These are phyloP conservation scores for Linum tenue DNA, from an alignment of 345 rosid genomes.

Conservation along the genomic window DNA sequence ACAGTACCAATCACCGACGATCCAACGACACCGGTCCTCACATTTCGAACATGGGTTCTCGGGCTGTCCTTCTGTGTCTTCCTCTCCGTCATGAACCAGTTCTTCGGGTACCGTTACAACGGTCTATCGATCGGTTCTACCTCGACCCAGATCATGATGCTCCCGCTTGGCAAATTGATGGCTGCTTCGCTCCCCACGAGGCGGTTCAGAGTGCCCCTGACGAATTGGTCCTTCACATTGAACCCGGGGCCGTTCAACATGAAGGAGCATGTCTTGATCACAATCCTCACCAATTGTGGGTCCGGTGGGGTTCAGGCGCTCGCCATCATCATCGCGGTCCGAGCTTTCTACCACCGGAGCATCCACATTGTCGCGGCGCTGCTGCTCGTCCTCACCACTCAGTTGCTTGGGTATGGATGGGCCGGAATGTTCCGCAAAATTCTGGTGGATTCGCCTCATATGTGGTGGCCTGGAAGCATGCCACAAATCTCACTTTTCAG, in stretches of 20 bases:
- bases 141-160: conserved; percentile 30
- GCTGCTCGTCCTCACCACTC: conserved; percentile 58
- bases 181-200: conserved; percentile 24
- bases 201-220: conserved; percentile 17
- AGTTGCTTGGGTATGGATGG: conserved; percentile 52
- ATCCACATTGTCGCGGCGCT: conserved; percentile 27
- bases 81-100: conserved; percentile 30
- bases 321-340: conserved; percentile 19
- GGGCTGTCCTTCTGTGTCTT: conserved; percentile 24
- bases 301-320: conserved; percentile 20
- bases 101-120: conserved; percentile 33
- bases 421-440: no score
- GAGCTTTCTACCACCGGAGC: conserved; percentile 26
- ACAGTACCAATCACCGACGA: conserved; percentile 14
- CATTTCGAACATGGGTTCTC: conserved; percentile 17
- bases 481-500: conserved; percentile 78
- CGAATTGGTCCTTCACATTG: conserved; percentile 34
- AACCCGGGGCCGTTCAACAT: conserved; percentile 33
- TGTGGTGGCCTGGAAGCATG: conserved; percentile 1
- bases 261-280: no score
- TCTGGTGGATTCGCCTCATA: no score
- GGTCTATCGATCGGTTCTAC: conserved; percentile 18
- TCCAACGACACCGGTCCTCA: conserved; percentile 19
- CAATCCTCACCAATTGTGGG: background rate
- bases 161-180: conserved; percentile 14